Evolutionary conservation across 2,329 filamentous ascomycete genomes (phyloP).

Genomic region (Diplodia intermedia): DNA sequence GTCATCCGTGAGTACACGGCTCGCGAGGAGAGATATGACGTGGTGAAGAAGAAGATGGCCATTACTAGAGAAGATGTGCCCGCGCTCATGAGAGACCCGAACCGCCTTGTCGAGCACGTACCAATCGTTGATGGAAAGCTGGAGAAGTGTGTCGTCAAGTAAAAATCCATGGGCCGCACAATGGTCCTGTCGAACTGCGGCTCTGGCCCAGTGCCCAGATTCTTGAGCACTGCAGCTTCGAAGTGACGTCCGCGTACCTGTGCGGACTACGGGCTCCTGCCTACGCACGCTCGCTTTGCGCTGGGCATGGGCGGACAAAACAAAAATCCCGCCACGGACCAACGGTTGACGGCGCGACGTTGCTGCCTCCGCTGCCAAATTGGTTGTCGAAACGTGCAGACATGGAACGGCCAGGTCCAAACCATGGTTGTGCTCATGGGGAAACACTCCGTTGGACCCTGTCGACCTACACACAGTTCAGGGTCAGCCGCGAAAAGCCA

Average conservation of each 20-base stretch:
- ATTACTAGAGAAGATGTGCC: slow-evolving; percentile 74
- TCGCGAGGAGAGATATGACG: slow-evolving; percentile 82
- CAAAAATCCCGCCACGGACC: not conserved
- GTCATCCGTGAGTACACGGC: slow-evolving; percentile 89
- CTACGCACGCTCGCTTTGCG: not conserved
- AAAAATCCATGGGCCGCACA: slow-evolving; percentile 8
- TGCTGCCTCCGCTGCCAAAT: not conserved
- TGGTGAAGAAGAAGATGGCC: slow-evolving; percentile 67
- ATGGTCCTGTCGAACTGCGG: slow-evolving; percentile 33
- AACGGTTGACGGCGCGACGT: not conserved
- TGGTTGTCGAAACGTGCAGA: not conserved
- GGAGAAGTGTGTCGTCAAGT: slow-evolving; percentile 60
- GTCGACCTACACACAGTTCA: not conserved
- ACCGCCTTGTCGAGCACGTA: slow-evolving; percentile 65
- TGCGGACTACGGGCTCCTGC: not conserved
- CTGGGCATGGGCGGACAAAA: not conserved
- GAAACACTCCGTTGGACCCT: not conserved
- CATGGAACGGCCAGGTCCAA: not conserved
- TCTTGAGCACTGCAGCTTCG: not conserved
- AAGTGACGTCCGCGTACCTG: not conserved
- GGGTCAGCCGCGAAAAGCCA: not conserved
- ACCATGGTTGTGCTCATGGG: not conserved
- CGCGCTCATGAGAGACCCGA: slow-evolving; percentile 78
- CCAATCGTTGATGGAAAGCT: slow-evolving; percentile 72
- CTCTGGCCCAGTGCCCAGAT: not conserved